Percentiles rank a stretch among this genome's conserved stretches.
Conservation (phyloP, 2,329 filamentous ascomycete species). For the Penicillium sp. region DNA sequence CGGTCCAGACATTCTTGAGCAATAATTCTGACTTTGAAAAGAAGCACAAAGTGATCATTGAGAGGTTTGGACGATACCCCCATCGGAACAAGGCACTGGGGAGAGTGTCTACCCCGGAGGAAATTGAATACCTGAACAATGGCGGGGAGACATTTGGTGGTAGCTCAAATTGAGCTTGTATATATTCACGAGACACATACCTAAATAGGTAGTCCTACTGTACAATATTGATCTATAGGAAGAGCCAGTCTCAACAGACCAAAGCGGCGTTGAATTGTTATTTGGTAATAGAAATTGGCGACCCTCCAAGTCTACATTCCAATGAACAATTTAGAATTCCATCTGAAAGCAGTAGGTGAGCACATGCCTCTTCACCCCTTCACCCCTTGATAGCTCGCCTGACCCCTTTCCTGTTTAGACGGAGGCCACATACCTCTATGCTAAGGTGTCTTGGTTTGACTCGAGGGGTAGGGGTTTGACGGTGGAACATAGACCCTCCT, state of each 20-base stretch:
- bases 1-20: conserved; percentile 11
- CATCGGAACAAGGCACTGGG: conserved; percentile 27
- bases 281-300: neutral
- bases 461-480: too few relatives aligned
- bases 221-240: neutral
- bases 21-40: conserved; percentile 20
- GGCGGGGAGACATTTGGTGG: conserved; percentile 24
- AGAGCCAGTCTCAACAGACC: neutral
- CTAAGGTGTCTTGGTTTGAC: too few relatives aligned
- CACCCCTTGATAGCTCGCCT: neutral
- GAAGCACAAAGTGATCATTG: conserved; percentile 27
- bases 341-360: neutral
- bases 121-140: conserved; percentile 24
- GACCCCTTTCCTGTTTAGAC: neutral
- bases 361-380: neutral
- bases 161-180: neutral
- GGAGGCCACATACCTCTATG: neutral
- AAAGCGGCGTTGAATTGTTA: neutral
- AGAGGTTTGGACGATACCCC: conserved; percentile 28
- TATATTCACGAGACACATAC: neutral
- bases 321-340: neutral
- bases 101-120: conserved; percentile 21
- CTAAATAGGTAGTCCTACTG: neutral
- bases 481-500: too few relatives aligned
- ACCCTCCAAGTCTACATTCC: neutral